Percentiles rank a stretch among this genome's conserved stretches.
These are phyloP conservation scores for Tephrocybe sp. DNA, from an alignment of 768 basidiomycete species.

Conservation along the genomic window DNA sequence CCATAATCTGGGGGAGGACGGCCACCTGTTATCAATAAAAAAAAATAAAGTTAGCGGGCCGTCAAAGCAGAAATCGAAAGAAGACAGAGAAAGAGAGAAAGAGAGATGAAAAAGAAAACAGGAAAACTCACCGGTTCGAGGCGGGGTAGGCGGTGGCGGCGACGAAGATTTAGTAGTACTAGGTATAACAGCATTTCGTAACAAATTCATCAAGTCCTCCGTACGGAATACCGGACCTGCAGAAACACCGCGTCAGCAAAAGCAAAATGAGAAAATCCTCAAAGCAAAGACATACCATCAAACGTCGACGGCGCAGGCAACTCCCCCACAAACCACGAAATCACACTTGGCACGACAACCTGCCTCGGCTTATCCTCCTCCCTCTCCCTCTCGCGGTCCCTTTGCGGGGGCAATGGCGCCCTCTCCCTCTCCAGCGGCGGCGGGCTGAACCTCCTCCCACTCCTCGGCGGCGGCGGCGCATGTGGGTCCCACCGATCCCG, in stretches of 20 bases:
- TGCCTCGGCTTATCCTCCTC: constrained; percentile 14
- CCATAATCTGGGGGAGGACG: constrained; percentile 86
- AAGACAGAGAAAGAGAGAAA: neutral
- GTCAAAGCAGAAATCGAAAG: too few relatives aligned
- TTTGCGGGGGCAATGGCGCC: constrained; percentile 8
- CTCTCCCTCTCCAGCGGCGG: constrained; percentile 8
- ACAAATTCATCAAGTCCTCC: constrained; percentile 85
- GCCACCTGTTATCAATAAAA: constrained; percentile 51
- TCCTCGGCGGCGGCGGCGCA: constrained; percentile 1
- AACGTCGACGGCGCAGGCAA: constrained; percentile 36
- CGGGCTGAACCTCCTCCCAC: constrained; percentile 8
- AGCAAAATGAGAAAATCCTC: neutral
- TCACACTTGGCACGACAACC: constrained; percentile 5
- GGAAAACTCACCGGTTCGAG: constrained; percentile 41
- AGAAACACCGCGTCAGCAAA: neutral
- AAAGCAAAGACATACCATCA: constrained; percentile 61
- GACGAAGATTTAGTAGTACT: constrained; percentile 53
- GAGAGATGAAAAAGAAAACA: neutral
- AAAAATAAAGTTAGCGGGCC: too few relatives aligned
- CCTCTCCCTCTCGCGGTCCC: neutral
- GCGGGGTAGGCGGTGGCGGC: constrained; percentile 54
- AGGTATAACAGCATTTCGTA: constrained; percentile 80
- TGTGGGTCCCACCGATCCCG: constrained; percentile 12
- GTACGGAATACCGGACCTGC: constrained; percentile 87
- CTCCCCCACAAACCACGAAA: constrained; percentile 17